These are phyloP conservation scores for Metschnikowia bowlesiae DNA, from an alignment of 805 yeast species.

Conservation along the genomic window DNA sequence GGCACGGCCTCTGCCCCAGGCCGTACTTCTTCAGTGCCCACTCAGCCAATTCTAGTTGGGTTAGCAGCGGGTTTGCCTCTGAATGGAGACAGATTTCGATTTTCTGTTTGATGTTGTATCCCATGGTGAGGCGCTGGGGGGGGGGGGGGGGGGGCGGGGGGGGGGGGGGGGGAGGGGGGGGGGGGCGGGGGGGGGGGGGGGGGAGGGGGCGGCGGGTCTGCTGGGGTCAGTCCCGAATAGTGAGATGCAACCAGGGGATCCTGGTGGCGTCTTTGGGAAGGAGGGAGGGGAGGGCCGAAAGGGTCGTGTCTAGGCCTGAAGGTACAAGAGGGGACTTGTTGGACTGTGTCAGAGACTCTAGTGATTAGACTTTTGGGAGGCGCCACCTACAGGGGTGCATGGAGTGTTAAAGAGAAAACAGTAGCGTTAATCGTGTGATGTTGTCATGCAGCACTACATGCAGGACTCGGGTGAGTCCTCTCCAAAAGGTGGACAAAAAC, in stretches of 20 bases:
- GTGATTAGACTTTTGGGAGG: no score
- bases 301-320: no score
- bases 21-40: slow-evolving; percentile 60
- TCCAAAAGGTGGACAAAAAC: background rate
- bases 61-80: slow-evolving; percentile 64
- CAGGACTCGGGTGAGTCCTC: slow-evolving; percentile 1
- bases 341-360: no score
- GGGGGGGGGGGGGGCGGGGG: background rate
- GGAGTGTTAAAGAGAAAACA: background rate
- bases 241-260: no score
- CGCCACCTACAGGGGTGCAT: background rate
- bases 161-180: background rate
- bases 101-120: slow-evolving; percentile 57
- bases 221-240: no score
- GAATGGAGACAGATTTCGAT: slow-evolving; percentile 65
- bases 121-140: slow-evolving; percentile 33
- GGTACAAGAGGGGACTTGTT: no score
- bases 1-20: slow-evolving; percentile 53
- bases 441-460: background rate
- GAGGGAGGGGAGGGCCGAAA: no score
- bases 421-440: slow-evolving; percentile 1
- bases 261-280: no score
- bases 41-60: slow-evolving; percentile 57
- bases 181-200: no score
- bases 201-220: background rate